phyloP scores from a whole-genome alignment of 2,329 filamentous ascomycete genomes.

The Neocucurbitaria cava region DNA sequence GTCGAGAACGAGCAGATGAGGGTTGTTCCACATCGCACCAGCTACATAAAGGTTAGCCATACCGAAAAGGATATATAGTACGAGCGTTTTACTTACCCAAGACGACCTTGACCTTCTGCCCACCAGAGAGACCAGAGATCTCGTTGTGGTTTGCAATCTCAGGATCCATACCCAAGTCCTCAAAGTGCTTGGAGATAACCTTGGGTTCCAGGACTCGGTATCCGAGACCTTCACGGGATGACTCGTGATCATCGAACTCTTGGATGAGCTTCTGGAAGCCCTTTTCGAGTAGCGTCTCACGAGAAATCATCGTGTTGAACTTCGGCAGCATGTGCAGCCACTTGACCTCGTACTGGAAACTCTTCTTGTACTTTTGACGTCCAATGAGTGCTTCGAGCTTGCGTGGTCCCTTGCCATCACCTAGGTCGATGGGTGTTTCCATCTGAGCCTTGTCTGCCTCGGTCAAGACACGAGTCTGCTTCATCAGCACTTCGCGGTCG shows the following conservation, averaged over 20 bases:
- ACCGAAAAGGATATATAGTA: background rate
- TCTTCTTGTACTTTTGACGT: constrained; percentile 99
- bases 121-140: constrained; percentile 93
- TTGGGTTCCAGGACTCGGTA: constrained; percentile 93
- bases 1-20: constrained; percentile 94
- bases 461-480: constrained; percentile 92
- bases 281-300: constrained; percentile 84
- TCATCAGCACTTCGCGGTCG: constrained; percentile 95
- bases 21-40: constrained; percentile 98
- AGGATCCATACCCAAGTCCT: constrained; percentile 92
- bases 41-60: constrained; percentile 53
- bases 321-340: constrained; percentile 90
- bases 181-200: constrained; percentile 96
- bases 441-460: constrained; percentile 87
- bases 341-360: constrained; percentile 98
- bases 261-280: constrained; percentile 95
- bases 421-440: constrained; percentile 85
- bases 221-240: constrained; percentile 96
- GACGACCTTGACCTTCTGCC: constrained; percentile 99
- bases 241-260: constrained; percentile 98
- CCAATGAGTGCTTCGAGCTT: constrained; percentile 90
- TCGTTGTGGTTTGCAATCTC: constrained; percentile 99
- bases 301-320: constrained; percentile 89
- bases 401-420: constrained; percentile 77
- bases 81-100: constrained; percentile 59